Base-by-base conservation (phyloP, 257 asterid genomes). In the Petunia secreta region DNA sequence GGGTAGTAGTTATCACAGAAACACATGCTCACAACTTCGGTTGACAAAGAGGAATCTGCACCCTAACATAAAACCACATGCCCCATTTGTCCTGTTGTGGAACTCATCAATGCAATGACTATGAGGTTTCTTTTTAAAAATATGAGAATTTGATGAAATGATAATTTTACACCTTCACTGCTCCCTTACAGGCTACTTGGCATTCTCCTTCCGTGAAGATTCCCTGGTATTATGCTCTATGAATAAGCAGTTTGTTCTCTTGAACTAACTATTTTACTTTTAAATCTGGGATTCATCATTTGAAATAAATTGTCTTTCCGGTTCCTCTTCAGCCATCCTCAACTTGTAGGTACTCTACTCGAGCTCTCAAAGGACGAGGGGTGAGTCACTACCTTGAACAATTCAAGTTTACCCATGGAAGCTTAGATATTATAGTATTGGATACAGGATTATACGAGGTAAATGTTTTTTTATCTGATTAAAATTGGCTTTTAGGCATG, bases 401-500 rank as follows among this genome's bases (percentile, higher is more conserved):
- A 73, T 81, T 85, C 10, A 41, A 80, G 64, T 58, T 85, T 75
- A 86, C 89, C 3, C 11, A 78, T 68, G 90, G 89, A 79, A 86
- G 69, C 80, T 58, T 92, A 66, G 92, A 92, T 64, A 66, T 92
- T 81, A 82, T 91, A 44, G 87, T 79, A 59, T 43, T 91, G 75
- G 89, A 92, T 63, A 89, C 94, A 7, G 59, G 84, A 68, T 65
- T 82, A 71, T 87, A 89, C 82, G 89, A 91, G 95, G 94, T 91
- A 71, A 48, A 34, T 0, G 1, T 0, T 50, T 71, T 10, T 69
- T 48, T 48, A 10, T 71, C 77, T 71, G 77, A 25, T 48, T 11
- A 71, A 41, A 9, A 43, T 48, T 57, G 41, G 58, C 41, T 25
- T 69, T 2, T 44, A 2, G 0, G 9, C 59, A 46, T 0, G 0